Evolutionary conservation across 2,329 filamentous ascomycete species (phyloP).

Genomic region (Bisporella sp.): DNA sequence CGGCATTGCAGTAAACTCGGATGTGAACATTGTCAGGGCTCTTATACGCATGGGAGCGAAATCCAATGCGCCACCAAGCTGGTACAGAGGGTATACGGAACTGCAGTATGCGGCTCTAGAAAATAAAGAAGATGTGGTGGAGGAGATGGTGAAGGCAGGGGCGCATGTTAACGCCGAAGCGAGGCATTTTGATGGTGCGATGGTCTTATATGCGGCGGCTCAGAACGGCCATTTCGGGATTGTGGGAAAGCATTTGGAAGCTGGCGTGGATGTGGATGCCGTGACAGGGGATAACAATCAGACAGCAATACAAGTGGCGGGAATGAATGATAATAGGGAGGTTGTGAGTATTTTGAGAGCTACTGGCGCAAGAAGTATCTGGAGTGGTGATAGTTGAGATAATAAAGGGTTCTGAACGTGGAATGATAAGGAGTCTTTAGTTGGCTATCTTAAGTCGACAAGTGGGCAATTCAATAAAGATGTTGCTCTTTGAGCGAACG

Average conservation of each 20-base stretch:
- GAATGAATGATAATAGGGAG: not conserved
- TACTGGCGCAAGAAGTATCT: not conserved
- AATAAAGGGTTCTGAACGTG: no score
- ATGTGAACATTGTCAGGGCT: not conserved
- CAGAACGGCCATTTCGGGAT: slow-evolving; percentile 28
- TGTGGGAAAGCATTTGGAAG: slow-evolving; percentile 17
- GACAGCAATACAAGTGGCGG: slow-evolving; percentile 2
- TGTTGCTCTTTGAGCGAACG: no score
- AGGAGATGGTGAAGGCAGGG: slow-evolving; percentile 13
- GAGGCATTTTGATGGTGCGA: slow-evolving; percentile 23
- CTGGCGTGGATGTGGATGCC: slow-evolving; percentile 1
- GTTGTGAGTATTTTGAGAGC: not conserved
- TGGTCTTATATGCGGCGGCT: slow-evolving; percentile 23
- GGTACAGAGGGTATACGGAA: not conserved
- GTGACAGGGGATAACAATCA: slow-evolving; percentile 12
- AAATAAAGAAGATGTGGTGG: slow-evolving; percentile 28
- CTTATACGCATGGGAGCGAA: not conserved
- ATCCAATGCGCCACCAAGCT: not conserved
- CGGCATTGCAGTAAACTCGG: not conserved
- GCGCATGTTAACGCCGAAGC: slow-evolving; percentile 2
- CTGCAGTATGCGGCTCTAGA: not conserved
- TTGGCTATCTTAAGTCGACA: no score
- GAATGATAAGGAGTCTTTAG: no score
- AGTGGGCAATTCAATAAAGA: no score
- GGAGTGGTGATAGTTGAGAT: no score